A percentile compares a stretch with the other conserved stretches of the same genome.
Evolutionary conservation across 169 alveolate genomes (phyloP).

Genomic region (Babesia caballi): DNA sequence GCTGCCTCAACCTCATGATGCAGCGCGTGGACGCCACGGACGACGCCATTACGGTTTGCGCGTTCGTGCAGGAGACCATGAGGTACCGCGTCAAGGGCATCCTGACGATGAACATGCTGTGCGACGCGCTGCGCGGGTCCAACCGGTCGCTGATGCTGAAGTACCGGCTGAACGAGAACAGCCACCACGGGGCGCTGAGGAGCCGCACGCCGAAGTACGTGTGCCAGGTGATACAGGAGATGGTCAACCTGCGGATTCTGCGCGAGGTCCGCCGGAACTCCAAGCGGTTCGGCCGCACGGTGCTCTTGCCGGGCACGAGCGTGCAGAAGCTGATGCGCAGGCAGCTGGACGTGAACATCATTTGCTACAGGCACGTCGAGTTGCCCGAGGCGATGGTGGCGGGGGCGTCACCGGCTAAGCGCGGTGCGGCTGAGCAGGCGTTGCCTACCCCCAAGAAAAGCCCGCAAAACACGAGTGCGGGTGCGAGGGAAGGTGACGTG

Average conservation of each 20-base stretch:
- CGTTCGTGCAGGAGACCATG: conserved; percentile 47
- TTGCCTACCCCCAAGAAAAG: too few species aligned
- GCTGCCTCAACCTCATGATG: conserved; percentile 29
- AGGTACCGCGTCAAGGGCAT: conserved; percentile 22
- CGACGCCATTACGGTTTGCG: conserved; percentile 32
- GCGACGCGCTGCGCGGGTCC: conserved; percentile 64
- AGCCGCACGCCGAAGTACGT: conserved; percentile 15
- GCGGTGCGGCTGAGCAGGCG: not conserved
- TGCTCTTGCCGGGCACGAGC: conserved; percentile 31
- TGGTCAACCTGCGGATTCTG: conserved; percentile 38
- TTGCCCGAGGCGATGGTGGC: not conserved
- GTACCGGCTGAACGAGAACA: conserved; percentile 37
- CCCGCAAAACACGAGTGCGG: not conserved
- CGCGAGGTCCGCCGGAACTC: conserved; percentile 47
- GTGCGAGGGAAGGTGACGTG: not conserved
- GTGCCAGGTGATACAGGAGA: conserved; percentile 31
- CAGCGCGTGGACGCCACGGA: conserved; percentile 44
- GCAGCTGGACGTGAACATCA: conserved; percentile 5
- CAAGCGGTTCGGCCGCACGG: conserved; percentile 58
- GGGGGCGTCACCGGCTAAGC: not conserved
- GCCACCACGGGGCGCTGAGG: conserved; percentile 49
- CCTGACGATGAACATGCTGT: conserved; percentile 43
- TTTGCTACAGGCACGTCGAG: conserved; percentile 3
- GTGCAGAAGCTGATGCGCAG: conserved; percentile 10
- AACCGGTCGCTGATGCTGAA: conserved; percentile 16